A percentile compares a stretch with the other conserved stretches of the same genome.
phyloP scores from a whole-genome alignment of 78 protist species.

The Monocercomonoides exilis region DNA sequence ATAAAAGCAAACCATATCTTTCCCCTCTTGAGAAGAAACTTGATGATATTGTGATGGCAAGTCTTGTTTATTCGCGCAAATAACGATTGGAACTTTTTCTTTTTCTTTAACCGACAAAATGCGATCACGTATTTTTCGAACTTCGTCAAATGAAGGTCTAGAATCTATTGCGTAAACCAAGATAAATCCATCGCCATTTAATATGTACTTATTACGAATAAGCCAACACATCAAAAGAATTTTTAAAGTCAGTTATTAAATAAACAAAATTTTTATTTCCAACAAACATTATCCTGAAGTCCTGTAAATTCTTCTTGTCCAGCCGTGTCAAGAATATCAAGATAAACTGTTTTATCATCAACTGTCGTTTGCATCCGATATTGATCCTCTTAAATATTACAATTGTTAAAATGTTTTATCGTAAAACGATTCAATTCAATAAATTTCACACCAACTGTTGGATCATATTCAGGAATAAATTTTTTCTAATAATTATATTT shows the following conservation, averaged over 20 bases:
- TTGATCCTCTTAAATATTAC: slow-evolving; percentile 60
- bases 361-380: slow-evolving; percentile 80
- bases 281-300: slow-evolving; percentile 51
- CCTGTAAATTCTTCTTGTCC: slow-evolving; percentile 87
- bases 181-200: slow-evolving; percentile 68
- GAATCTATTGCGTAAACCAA: slow-evolving; percentile 69
- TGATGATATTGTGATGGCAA: slow-evolving; percentile 53
- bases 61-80: slow-evolving; percentile 85
- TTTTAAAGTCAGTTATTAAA: neutral
- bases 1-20: slow-evolving; percentile 38
- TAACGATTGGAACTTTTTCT: slow-evolving; percentile 57
- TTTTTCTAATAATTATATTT: neutral
- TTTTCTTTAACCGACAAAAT: slow-evolving; percentile 64
- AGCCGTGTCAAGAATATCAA: slow-evolving; percentile 93
- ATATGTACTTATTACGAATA: slow-evolving; percentile 21
- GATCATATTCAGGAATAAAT: neutral
- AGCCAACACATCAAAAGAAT: neutral
- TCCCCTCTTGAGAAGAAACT: slow-evolving; percentile 52
- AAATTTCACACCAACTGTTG: neutral
- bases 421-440: neutral
- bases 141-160: slow-evolving; percentile 48
- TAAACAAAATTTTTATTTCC: too few relatives aligned
- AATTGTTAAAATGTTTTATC: neutral
- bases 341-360: slow-evolving; percentile 60
- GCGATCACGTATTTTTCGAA: slow-evolving; percentile 54